phyloP scores from a whole-genome alignment of 2,329 filamentous ascomycete genomes.

The Nakataea oryzae region DNA sequence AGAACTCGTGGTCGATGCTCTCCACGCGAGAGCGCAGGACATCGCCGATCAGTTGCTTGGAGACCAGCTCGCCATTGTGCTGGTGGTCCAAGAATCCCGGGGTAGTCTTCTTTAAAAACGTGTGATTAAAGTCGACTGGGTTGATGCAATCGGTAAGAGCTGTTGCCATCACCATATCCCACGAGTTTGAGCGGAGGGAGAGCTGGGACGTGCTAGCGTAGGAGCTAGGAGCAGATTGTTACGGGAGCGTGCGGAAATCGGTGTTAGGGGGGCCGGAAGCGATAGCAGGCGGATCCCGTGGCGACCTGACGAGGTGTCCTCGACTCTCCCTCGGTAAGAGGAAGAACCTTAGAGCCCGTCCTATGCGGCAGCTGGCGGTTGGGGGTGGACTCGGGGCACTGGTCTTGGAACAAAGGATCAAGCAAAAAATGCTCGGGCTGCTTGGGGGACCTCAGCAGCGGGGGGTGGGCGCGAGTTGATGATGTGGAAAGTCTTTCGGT shows the following conservation, averaged over 20 bases:
- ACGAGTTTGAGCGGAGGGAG: conserved; percentile 7
- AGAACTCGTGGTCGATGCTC: conserved; percentile 75
- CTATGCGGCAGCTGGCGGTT: conserved; percentile 98
- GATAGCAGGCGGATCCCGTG: conserved; percentile 85
- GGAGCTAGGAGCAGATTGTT: conserved; percentile 2
- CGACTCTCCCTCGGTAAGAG: conserved; percentile 99
- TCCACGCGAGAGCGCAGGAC: conserved; percentile 80
- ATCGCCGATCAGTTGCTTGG: conserved; percentile 77
- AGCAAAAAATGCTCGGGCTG: conserved; percentile 38
- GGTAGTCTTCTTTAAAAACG: conserved; percentile 30
- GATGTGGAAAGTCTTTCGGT: conserved; percentile 53
- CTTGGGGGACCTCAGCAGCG: conserved; percentile 36
- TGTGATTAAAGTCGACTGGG: conserved; percentile 34
- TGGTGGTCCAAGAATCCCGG: conserved; percentile 21
- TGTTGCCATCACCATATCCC: conserved; percentile 59
- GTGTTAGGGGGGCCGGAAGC: conserved; percentile 93
- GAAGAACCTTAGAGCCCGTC: conserved; percentile 96
- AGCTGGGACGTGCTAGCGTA: conserved; percentile 1
- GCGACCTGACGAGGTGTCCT: conserved; percentile 92
- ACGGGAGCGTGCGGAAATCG: conserved; percentile 7
- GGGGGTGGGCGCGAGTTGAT: conserved; percentile 56
- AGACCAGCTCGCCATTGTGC: conserved; percentile 31
- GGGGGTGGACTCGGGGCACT: conserved; percentile 43
- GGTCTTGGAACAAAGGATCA: conserved; percentile 33
- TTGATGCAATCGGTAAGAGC: conserved; percentile 43